Evolutionary conservation across 371 early-diverging fungal species (phyloP).

Genomic region (Apophysomyces variabilis): DNA sequence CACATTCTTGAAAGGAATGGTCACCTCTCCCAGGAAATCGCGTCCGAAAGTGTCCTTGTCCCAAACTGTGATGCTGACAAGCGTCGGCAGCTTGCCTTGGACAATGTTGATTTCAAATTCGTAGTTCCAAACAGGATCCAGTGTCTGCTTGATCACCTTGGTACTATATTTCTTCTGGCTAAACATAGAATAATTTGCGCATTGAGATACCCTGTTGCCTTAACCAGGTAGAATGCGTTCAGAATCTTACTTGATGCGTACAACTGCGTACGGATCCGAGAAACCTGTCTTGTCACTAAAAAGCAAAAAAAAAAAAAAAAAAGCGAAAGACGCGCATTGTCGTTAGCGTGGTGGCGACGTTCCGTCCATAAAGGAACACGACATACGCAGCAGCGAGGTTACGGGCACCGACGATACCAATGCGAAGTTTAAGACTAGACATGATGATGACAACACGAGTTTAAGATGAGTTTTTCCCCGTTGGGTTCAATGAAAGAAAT

Average conservation of each 20-base stretch:
- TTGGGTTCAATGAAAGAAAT: not conserved
- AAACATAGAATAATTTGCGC: not conserved
- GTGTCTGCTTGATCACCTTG: conserved; percentile 64
- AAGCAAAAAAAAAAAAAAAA: not conserved
- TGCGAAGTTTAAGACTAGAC: conserved; percentile 34
- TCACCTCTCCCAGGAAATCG: conserved; percentile 68
- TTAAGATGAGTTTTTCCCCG: not conserved
- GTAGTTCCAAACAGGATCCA: conserved; percentile 80
- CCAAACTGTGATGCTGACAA: conserved; percentile 61
- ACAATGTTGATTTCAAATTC: conserved; percentile 67
- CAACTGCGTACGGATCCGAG: conserved; percentile 67
- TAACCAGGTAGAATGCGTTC: no score
- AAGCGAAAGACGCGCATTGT: not conserved
- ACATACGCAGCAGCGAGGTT: conserved; percentile 42
- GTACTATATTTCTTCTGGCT: conserved; percentile 75
- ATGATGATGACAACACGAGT: conserved; percentile 10
- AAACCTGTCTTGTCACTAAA: conserved; percentile 61
- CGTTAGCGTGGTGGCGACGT: not conserved
- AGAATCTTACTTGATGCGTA: conserved; percentile 43
- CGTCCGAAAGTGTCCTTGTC: conserved; percentile 61
- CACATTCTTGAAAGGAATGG: conserved; percentile 59
- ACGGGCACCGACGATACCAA: conserved; percentile 33
- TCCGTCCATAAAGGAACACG: not conserved
- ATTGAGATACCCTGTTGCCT: no score
- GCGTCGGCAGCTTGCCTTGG: conserved; percentile 44